Base-by-base conservation (phyloP, 2,329 filamentous ascomycete species). In the Pseudogymnoascus sp. region DNA sequence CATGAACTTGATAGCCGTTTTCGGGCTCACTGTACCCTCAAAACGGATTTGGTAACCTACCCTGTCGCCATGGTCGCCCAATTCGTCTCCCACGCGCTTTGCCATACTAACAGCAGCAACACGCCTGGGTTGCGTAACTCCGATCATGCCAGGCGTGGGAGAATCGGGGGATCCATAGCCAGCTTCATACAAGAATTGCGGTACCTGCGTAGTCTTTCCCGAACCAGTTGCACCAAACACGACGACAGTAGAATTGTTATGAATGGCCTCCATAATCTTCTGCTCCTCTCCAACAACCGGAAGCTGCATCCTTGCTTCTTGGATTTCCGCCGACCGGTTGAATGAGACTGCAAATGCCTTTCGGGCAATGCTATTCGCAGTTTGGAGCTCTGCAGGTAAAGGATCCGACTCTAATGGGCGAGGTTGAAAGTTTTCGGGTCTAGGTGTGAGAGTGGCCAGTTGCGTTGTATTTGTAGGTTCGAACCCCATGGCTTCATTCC, bases 51-150 rank as follows among this genome's bases (percentile, higher is more conserved):
- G 95, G 74, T 97, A 96, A 4, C 90, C 91, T 5, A 99, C 93
- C 59, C 84, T 84, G 25, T 88, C 81, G n/a, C 86, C 87, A 69
- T 88, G 85, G 56, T 89, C 82, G 1, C 91, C 92, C 44, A 99
- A 76, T 73, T 99, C 95, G 66, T 93, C 87, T 0, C 84, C 86
- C 21, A 99, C 93, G 73, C 95, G 89, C 73, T 92, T 93, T 1
- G 95, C 91, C 89, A 99, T 97, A 76, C 93, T 97, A 60, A 97
- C 92, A 21, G 95, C 93, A 61, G 95, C 95, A 36, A 99, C 95
- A 78, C 95, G 86, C 67, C 95, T 86, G 31, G 95, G 95, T 71
- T 99, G 96, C 0, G 96, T 99, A 28, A 99, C 85, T 61, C 92
- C 95, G 72, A 99, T 95, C 84, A 97, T 87, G 37, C 95, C 95